Evolutionary conservation across 2,329 filamentous ascomycete species (phyloP).

Genomic region (Sarocladium kiliense): DNA sequence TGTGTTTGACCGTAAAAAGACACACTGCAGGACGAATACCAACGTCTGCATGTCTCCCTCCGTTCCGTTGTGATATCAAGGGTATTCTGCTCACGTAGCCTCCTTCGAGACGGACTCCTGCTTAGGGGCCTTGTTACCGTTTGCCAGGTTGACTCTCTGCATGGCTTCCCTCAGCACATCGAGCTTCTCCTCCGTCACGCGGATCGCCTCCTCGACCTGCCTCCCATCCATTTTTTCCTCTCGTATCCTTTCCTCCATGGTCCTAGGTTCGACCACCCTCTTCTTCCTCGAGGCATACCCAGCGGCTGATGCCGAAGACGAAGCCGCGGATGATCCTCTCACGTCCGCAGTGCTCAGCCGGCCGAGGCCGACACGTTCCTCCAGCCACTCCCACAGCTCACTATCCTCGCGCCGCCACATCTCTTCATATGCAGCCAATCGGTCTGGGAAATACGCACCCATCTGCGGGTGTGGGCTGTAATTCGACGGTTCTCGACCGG

Average conservation of each 20-base stretch:
- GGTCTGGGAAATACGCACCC: constrained; percentile 46
- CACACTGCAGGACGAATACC: no score
- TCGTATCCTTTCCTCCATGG: constrained; percentile 54
- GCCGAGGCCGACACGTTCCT: constrained; percentile 76
- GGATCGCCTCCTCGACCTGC: constrained; percentile 75
- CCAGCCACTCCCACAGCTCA: constrained; percentile 89
- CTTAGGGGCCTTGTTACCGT: background rate
- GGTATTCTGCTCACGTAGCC: background rate
- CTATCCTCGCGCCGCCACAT: constrained; percentile 86
- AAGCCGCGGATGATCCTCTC: background rate
- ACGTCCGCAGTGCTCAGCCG: constrained; percentile 26
- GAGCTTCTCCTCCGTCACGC: constrained; percentile 81
- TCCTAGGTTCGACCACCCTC: constrained; percentile 43
- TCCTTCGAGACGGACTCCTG: constrained; percentile 2
- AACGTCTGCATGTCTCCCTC: no score
- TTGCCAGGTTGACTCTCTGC: constrained; percentile 38
- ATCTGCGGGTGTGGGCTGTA: background rate
- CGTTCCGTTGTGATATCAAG: no score
- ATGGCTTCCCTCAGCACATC: constrained; percentile 68
- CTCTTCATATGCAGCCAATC: constrained; percentile 82
- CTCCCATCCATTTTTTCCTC: constrained; percentile 62
- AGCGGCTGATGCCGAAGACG: constrained; percentile 2
- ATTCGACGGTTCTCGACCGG: constrained; percentile 17
- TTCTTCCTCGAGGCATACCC: constrained; percentile 33
- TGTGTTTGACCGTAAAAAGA: no score